Base-by-base conservation (phyloP, 768 basidiomycete genomes). In the Lentinula sp. region DNA sequence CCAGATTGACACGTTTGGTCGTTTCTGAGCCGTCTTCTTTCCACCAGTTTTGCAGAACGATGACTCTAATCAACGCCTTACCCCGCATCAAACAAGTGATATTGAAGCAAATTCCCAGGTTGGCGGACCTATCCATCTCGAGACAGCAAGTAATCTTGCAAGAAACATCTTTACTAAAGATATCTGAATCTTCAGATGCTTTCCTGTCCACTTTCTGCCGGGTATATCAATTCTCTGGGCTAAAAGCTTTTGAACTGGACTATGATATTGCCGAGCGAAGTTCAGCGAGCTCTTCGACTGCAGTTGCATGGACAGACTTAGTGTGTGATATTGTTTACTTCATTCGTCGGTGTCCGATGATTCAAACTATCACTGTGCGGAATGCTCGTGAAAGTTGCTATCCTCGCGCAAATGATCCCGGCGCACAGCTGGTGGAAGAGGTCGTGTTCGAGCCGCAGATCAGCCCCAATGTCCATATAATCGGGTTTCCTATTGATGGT, bases 311-410 rank as follows among this genome's bases (percentile, higher is more conserved):
- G 55, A 16, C 55, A 15, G 28, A 23, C 10, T 37, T 56, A 4
- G 40, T 39, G 7, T 31, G 28, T 40, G 55, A 42, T 23, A 45
- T 56, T 23, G 23, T 56, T 10, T 42, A 43, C 28, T 56, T 56
- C 31, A 56, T 56, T 35, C 55, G 55, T 23, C 55, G 55, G 39
- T 56, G 55, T 28, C 37, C 55, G 15, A 43, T 43, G 55, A 45
- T 56, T 43, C 55, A 43, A n/a, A 56, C 9, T 15, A 40, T 56
- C 39, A 56, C 23, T 40, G 10, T 56, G 10, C 55, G 55, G 42
- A 45, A 43, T 43, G 55, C 40, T 23, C 55, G 40, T 13, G 55
- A 45, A 2, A 13, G 6, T 11, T 56, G 10, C 31, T 43, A 45
- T 32, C 40, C 40, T 45, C 10, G 13, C 31, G 10, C 37, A 3